These are phyloP conservation scores for Elaeis oleifera DNA, from an alignment of 202 grass and related monocot species.

Conservation along the genomic window DNA sequence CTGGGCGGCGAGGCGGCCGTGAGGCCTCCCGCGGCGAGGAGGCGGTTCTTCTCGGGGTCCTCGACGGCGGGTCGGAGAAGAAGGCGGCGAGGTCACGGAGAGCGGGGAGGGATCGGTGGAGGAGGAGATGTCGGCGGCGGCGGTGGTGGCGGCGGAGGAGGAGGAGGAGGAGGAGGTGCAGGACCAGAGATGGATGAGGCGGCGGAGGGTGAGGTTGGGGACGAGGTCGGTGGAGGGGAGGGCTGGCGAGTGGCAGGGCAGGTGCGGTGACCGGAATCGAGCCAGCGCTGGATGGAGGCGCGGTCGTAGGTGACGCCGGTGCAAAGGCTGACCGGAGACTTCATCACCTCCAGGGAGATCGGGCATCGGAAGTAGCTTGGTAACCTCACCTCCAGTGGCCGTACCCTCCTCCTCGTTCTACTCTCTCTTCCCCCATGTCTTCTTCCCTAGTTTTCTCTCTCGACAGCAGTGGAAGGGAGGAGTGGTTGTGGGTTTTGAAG, in stretches of 20 bases:
- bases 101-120: too few species aligned
- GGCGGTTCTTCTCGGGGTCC: too few species aligned
- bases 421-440: too few species aligned
- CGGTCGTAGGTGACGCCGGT: slow-evolving; percentile 18
- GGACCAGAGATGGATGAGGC: slow-evolving; percentile 21
- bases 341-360: slow-evolving; percentile 21
- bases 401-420: background rate
- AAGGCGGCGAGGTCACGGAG: too few species aligned
- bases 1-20: too few species aligned
- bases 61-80: too few species aligned
- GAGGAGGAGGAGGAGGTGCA: background rate
- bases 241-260: slow-evolving; percentile 10
- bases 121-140: background rate
- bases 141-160: background rate
- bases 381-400: slow-evolving; percentile 9
- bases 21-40: too few species aligned
- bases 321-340: slow-evolving; percentile 15
- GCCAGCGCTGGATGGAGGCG: slow-evolving; percentile 13
- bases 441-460: too few species aligned
- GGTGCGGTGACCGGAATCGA: slow-evolving; percentile 8
- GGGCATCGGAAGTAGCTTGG: slow-evolving; percentile 20
- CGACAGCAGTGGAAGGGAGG: too few species aligned
- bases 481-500: too few species aligned
- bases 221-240: slow-evolving; percentile 10
- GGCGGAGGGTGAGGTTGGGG: slow-evolving; percentile 19